These are phyloP conservation scores for Talaromyces sp. DNA, from an alignment of 2,329 filamentous ascomycete genomes.

Conservation along the genomic window DNA sequence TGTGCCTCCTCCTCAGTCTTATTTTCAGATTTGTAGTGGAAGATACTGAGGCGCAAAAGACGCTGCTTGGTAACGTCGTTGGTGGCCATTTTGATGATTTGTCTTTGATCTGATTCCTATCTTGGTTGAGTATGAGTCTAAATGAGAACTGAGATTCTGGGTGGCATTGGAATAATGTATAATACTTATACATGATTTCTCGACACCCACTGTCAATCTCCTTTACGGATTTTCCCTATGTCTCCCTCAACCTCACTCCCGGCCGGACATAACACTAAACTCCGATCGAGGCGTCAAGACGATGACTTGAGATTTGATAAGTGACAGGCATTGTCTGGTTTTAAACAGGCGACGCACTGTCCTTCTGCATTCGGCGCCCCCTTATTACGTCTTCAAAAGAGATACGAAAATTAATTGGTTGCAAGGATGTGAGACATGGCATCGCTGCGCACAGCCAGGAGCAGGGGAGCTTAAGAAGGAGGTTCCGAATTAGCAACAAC, in stretches of 20 bases:
- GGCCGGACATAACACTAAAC: not conserved
- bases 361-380: not conserved
- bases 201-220: not conserved
- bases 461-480: not conserved
- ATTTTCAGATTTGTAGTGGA: not conserved
- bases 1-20: conserved; percentile 2
- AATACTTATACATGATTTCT: not conserved
- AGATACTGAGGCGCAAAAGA: conserved; percentile 2
- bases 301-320: not conserved
- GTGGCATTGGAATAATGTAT: not conserved
- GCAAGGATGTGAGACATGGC: not conserved
- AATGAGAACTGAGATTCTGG: too few species aligned
- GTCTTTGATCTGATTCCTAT: not conserved
- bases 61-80: conserved; percentile 2
- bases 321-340: not conserved
- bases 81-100: not conserved
- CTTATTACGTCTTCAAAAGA: not conserved
- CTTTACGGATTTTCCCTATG: not conserved
- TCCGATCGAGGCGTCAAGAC: not conserved
- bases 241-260: not conserved
- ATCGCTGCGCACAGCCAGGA: not conserved
- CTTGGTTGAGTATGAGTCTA: too few species aligned
- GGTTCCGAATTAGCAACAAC: not conserved
- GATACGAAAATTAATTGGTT: not conserved
- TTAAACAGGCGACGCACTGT: not conserved